A percentile compares a stretch with the other conserved stretches of the same genome.
These are phyloP conservation scores for Aspergillus hortae DNA, from an alignment of 2,329 filamentous ascomycete genomes.

Conservation along the genomic window DNA sequence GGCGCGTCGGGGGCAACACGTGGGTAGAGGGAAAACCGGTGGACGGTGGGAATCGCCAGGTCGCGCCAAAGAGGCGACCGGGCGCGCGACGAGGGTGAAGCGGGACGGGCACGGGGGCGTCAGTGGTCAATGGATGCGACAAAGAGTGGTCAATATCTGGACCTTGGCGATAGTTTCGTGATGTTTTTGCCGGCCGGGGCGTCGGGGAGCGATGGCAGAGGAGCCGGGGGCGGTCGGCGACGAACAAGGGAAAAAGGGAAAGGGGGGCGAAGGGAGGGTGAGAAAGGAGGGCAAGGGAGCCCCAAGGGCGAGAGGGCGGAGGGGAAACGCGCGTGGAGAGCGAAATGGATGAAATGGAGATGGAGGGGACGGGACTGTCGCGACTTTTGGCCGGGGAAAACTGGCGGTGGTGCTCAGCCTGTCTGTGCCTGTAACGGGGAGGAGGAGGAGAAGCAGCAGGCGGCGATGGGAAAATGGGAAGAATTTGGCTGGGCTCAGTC, in stretches of 20 bases:
- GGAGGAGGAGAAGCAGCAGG: not conserved
- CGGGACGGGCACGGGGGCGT: slow-evolving; percentile 17
- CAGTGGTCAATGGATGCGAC: slow-evolving; percentile 24
- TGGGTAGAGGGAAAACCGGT: slow-evolving; percentile 13
- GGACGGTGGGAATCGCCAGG: slow-evolving; percentile 11
- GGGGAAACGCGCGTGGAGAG: slow-evolving; percentile 29
- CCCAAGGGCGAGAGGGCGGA: slow-evolving; percentile 23
- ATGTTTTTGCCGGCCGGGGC: slow-evolving; percentile 23
- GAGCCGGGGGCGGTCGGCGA: slow-evolving; percentile 19
- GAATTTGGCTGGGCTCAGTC: slow-evolving; percentile 28
- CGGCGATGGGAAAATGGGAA: slow-evolving; percentile 19
- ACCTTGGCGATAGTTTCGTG: slow-evolving; percentile 34
- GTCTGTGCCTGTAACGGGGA: slow-evolving; percentile 28
- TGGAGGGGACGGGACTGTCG: slow-evolving; percentile 37
- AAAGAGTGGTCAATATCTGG: slow-evolving; percentile 20
- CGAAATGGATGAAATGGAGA: slow-evolving; percentile 36
- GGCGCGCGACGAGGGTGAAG: slow-evolving; percentile 17
- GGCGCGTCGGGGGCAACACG: slow-evolving; percentile 18
- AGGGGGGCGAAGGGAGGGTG: slow-evolving; percentile 16
- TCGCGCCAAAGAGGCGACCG: slow-evolving; percentile 22
- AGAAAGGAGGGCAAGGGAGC: slow-evolving; percentile 14
- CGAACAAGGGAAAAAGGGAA: slow-evolving; percentile 17
- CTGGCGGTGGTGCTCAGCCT: slow-evolving; percentile 36
- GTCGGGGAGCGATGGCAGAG: slow-evolving; percentile 7
- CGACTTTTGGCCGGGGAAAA: slow-evolving; percentile 35